phyloP scores from a whole-genome alignment of 2,329 filamentous ascomycete species.

The Tolypocladium cylindrosporum region DNA sequence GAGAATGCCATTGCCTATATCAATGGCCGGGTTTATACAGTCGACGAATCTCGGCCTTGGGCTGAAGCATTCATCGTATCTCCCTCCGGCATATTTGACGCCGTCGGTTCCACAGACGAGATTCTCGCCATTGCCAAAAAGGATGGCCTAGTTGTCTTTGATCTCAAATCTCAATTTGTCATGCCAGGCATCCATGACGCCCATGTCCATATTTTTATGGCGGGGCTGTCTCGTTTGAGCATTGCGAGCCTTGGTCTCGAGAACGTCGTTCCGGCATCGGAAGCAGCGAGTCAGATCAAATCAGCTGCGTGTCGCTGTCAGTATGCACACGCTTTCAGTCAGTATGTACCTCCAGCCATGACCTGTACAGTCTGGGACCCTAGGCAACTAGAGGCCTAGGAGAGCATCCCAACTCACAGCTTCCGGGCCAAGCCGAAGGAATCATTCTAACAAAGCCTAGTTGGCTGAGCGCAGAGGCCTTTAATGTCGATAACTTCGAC shows the following conservation, averaged over 20 bases:
- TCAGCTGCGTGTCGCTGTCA: neutral
- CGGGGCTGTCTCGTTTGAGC: neutral
- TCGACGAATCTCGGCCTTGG: neutral
- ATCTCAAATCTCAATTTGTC: neutral
- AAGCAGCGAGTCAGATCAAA: neutral
- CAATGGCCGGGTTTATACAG: neutral
- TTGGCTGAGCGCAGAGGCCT: neutral
- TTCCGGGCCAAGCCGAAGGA: neutral
- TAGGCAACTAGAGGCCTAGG: neutral
- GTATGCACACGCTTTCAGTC: constrained; percentile 1
- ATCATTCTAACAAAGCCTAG: neutral
- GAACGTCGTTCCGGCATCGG: neutral
- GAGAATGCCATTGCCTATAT: constrained; percentile 1
- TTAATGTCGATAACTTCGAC: neutral
- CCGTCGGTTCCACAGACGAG: neutral
- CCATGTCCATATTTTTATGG: neutral
- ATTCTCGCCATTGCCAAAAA: neutral
- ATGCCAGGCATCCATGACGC: constrained; percentile 2
- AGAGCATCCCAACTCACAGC: neutral
- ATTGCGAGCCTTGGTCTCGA: neutral
- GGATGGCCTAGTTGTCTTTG: neutral
- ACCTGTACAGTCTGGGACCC: neutral
- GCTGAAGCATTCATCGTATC: constrained; percentile 2
- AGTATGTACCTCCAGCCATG: neutral
- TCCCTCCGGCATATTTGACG: neutral